phyloP scores from a whole-genome alignment of 192 early-diverging fungal genomes.

The Radiomyces spectabilis region DNA sequence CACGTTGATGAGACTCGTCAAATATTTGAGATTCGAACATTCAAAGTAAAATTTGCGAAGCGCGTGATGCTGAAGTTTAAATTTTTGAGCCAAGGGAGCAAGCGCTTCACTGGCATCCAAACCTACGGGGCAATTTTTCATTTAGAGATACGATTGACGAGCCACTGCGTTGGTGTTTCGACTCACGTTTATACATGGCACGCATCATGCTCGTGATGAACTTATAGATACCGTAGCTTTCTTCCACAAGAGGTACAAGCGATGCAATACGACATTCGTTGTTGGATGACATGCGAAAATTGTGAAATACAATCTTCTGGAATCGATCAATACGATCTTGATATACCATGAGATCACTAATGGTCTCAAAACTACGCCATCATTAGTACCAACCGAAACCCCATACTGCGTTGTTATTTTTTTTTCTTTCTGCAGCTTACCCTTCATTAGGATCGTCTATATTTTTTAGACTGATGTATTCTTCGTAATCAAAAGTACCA shows the following conservation, averaged over 20 bases:
- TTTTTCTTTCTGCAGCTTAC: constrained; percentile 25
- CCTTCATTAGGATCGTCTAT: constrained; percentile 98
- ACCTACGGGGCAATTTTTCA: constrained; percentile 20
- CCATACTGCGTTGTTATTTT: no score
- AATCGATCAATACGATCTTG: constrained; percentile 88
- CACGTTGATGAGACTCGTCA: constrained; percentile 86
- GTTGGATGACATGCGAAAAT: constrained; percentile 75
- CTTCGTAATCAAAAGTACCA: constrained; percentile 94
- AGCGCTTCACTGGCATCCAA: constrained; percentile 78
- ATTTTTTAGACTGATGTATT: constrained; percentile 86
- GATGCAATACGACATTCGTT: constrained; percentile 94
- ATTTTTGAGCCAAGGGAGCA: constrained; percentile 77
- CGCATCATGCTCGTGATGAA: constrained; percentile 92
- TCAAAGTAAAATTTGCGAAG: constrained; percentile 88
- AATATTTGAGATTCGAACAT: constrained; percentile 78
- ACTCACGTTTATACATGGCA: constrained; percentile 84
- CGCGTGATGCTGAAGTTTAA: constrained; percentile 77
- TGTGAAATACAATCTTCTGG: constrained; percentile 79
- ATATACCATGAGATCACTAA: constrained; percentile 84
- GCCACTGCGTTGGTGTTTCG: background rate
- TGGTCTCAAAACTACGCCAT: constrained; percentile 80
- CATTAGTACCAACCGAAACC: background rate
- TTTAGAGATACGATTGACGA: background rate
- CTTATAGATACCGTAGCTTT: constrained; percentile 90
- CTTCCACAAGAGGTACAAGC: constrained; percentile 94